Evolutionary conservation across 441 rosid genomes (phyloP), one percentile per base, ranked within the genome.

Genomic region (Pelargonium fulgidum): DNA sequence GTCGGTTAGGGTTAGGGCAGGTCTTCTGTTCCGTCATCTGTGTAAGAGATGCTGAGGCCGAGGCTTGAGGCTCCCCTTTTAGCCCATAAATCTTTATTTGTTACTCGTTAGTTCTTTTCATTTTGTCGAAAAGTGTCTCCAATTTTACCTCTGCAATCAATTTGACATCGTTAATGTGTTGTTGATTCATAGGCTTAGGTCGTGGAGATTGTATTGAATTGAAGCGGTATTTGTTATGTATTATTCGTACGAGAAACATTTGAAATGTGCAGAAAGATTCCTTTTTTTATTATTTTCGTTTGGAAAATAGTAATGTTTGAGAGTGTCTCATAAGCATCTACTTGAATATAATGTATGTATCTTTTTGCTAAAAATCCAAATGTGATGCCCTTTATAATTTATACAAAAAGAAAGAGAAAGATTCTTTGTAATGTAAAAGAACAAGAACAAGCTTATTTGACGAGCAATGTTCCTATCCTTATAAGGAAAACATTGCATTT

Each of bases 111-210:
- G 22, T 56, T 26, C 42, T 12, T 26, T 65, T 75, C 26, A 72
- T 72, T 77, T 79, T 75, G 75, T 73, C 66, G 76, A 39, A 39
- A 39, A 68, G 68, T 54, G 29, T 67, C 69, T 73, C 67, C 56
- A 52, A 52, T 74, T 75, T 76, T 64, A 66, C 59, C 17, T 71
- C 70, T 61, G 20, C 7, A 67, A 66, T 39, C 13, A 68, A 70
- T 73, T 75, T 70, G 68, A 72, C 76, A 79, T 71, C 50, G 67
- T 67, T 17, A 69, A 39, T 39, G 1, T 39, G 10, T 33, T 73
- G 80, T 72, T 81, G 74, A 79, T 73, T 20, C 76, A 61, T 82
- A 81, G 85, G 79, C 75, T 77, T 82, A 87, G 89, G 72, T 70
- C 62, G 76, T 74, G 83, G 75, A 81, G 79, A 76, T 82, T 80